Base-by-base conservation (phyloP, 805 yeast species). In the Sungouiella thailandica region DNA sequence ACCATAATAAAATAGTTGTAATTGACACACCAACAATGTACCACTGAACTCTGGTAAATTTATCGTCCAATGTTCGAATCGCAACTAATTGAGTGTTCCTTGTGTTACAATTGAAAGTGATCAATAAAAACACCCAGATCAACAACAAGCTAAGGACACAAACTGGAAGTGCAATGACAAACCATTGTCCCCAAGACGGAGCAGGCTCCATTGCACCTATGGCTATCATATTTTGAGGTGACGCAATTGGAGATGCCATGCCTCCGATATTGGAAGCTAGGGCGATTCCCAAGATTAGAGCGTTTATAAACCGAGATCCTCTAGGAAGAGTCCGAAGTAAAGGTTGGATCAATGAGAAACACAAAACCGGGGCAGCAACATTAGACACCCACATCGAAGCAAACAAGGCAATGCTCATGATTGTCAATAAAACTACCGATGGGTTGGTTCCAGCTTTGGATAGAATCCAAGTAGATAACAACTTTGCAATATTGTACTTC, bases 171-270 rank as follows among this genome's bases (percentile, higher is more conserved):
- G 76, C 68, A 39, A 72, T 60, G 6, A 68, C 71, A 49, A 72
- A 72, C 78, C 78, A 72, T 43, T 72, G 65, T 14, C 76, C 78
- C 78, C 78, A 72, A 3, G 70, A 59, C 6, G 78, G 78, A 29
- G 59, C 68, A 1, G 78, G 78, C 17, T 52, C 57, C 67, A 72
- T 65, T 15, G 74, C 65, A 22, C 72, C 75, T 36, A 72, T 69
- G 13, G 78, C 77, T 36, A 72, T 63, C 60, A 72, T 70, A 35
- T 72, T 72, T 46, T 72, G 78, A 2, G 78, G 78, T 8, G 75
- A 70, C 1, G 77, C 66, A 43, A 72, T 72, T 5, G 78, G 78
- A 9, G 72, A 65, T 1, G 76, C 71, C 76, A 72, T 71, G 26
- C 78, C 78, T 6, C 73, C 78, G 17, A 70, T 49, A 46, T 72